Conservation (phyloP, 768 basidiomycete genomes). For the Panaeolus cyanescens region DNA sequence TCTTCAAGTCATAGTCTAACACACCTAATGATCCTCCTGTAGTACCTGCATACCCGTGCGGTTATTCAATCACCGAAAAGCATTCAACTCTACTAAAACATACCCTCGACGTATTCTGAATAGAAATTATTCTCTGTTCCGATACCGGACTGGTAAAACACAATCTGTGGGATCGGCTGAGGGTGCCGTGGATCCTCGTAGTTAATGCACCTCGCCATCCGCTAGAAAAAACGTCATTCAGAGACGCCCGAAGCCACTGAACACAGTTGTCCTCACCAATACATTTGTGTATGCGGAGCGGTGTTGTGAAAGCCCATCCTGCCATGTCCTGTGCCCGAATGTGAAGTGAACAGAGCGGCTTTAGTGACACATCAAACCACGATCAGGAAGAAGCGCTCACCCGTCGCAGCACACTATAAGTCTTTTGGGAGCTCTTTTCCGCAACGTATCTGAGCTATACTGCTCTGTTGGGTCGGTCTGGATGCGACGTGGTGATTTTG, state of each 20-base stretch:
- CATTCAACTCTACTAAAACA: slow-evolving; percentile 8
- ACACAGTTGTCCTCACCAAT: slow-evolving; percentile 37
- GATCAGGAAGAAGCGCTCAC: slow-evolving; percentile 39
- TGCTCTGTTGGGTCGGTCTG: slow-evolving; percentile 31
- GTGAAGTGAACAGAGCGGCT: neutral
- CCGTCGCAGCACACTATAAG: slow-evolving; percentile 79
- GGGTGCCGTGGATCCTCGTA: slow-evolving; percentile 46
- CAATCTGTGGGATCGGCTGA: slow-evolving; percentile 56
- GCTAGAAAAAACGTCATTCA: slow-evolving; percentile 32
- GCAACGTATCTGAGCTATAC: slow-evolving; percentile 13
- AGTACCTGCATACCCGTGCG: slow-evolving; percentile 43
- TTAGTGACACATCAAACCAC: neutral
- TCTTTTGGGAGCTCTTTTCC: slow-evolving; percentile 45
- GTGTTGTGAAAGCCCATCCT: slow-evolving; percentile 56
- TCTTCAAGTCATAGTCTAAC: slow-evolving; percentile 10
- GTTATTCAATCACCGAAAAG: neutral
- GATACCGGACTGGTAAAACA: slow-evolving; percentile 67
- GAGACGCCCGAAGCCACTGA: neutral
- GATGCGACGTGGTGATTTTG: slow-evolving; percentile 31
- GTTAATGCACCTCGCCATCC: slow-evolving; percentile 53
- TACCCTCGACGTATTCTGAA: slow-evolving; percentile 63
- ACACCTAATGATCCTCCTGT: slow-evolving; percentile 64
- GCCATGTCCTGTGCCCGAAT: slow-evolving; percentile 58
- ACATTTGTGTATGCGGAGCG: slow-evolving; percentile 58
- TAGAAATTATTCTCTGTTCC: slow-evolving; percentile 58